A percentile compares a stretch with the other conserved stretches of the same genome.
Conservation (phyloP, 2,329 filamentous ascomycete species). For the Trichoderma sp. region DNA sequence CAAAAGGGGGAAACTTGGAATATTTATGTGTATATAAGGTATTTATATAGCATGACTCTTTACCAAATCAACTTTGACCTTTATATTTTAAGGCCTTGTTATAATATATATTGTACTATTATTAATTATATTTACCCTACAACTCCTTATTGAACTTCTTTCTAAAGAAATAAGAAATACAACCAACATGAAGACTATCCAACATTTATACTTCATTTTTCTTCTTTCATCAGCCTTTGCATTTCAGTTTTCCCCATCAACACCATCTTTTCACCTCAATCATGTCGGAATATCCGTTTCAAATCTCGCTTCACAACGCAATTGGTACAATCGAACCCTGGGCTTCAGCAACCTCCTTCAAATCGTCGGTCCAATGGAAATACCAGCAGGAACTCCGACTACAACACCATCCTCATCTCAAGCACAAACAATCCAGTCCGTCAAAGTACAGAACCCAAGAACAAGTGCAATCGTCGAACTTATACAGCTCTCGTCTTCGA, state of each 20-base stretch:
- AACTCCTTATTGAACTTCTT: too few species aligned
- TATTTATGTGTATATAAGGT: neutral
- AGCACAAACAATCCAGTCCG: neutral
- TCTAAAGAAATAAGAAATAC: too few species aligned
- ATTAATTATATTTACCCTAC: too few species aligned
- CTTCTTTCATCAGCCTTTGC: neutral
- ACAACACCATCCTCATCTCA: neutral
- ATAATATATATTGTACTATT: neutral
- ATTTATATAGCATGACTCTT: neutral
- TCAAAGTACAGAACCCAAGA: neutral
- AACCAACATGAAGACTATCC: neutral
- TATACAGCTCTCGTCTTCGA: neutral
- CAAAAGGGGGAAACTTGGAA: neutral
- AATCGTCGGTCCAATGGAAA: neutral
- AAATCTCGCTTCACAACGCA: neutral
- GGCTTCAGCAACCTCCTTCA: neutral
- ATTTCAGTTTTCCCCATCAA: neutral
- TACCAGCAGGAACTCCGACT: neutral
- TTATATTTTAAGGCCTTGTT: neutral
- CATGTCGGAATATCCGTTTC: neutral
- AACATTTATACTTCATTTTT: neutral
- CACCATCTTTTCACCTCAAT: neutral
- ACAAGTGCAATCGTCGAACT: neutral
- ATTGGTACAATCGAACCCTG: neutral
- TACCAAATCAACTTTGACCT: neutral